Base-by-base conservation (phyloP, 129 eudicot genomes). In the Helianthus annuus region DNA sequence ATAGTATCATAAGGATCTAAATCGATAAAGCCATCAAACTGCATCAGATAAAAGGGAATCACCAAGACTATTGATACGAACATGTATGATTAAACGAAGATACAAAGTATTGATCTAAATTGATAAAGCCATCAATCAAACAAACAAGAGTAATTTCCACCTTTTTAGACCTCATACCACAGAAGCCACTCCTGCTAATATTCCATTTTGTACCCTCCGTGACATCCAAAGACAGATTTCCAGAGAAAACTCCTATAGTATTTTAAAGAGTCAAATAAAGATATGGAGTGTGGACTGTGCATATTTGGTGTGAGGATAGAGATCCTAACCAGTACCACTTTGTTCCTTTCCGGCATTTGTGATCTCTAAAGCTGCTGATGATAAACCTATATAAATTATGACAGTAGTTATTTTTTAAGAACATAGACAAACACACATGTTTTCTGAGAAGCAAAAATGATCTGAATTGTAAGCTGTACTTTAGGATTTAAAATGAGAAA, bases 111-210 rank as follows among this genome's bases (percentile, higher is more conserved):
- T 48, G 48, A 14, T 3, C 32, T 27, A 27, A 27, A 27, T 27
- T n/a, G 3, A 68, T 48, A 32, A 61, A 48, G 13, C 34, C 32
- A 38, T 51, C 32, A 27, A 38, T 51, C 32, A 27, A 27, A 27
- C 32, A 27, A 27, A 27, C 1, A 27, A 27, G 29, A 49, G 7
- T 1, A 14, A 34, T 19, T 56, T 57, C 64, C 80, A 89, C 98
- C 98, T 87, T 93, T 75, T 84, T 93, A 73, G 98, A 89, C 64
- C 97, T 89, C 98, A 93, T 93, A 64, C 98, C 98, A 79, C 98
- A 90, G 60, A 90, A 94, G 74, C 98, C 98, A 76, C 97, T 81
- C 73, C 98, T 82, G 75, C 81, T 82, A n/a, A 94, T 94, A 64
- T 88, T 94, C 98, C 96, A 94, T 76, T 66, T 83, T 70, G 98